Evolutionary conservation across 352 stramenopile genomes (phyloP).

Genomic region (Globisporangium viniferum): DNA sequence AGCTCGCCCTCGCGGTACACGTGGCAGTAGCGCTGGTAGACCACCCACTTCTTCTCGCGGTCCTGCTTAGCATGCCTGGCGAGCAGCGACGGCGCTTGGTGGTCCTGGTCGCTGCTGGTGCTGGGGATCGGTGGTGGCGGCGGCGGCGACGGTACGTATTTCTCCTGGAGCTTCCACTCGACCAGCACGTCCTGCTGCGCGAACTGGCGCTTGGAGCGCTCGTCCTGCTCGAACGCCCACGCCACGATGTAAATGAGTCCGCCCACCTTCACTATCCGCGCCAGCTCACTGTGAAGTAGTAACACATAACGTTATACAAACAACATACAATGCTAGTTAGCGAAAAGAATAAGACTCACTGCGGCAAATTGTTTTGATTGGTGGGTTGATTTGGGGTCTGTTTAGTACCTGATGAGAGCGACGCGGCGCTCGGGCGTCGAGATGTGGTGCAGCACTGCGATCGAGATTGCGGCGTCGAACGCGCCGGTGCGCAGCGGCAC

Average conservation of each 20-base stretch:
- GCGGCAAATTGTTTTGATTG: no score
- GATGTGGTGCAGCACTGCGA: conserved; percentile 84
- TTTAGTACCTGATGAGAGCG: conserved; percentile 52
- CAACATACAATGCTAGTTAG: not conserved
- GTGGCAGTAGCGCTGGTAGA: conserved; percentile 84
- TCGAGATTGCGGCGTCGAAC: conserved; percentile 81
- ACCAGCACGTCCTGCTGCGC: conserved; percentile 81
- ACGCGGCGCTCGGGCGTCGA: conserved; percentile 71
- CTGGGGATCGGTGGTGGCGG: conserved; percentile 7
- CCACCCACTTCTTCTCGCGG: conserved; percentile 59
- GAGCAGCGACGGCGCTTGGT: not conserved
- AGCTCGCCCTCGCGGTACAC: conserved; percentile 74
- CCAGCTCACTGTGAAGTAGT: conserved; percentile 49
- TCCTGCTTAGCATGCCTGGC: conserved; percentile 39
- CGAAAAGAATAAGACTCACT: not conserved
- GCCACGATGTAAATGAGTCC: conserved; percentile 62
- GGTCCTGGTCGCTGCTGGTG: not conserved
- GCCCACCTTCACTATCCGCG: conserved; percentile 56
- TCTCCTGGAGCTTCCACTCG: conserved; percentile 86
- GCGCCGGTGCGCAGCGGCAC: conserved; percentile 49
- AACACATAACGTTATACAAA: not conserved
- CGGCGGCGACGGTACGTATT: conserved; percentile 58
- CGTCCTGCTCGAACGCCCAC: conserved; percentile 84
- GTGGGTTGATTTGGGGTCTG: not conserved
- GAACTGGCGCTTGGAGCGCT: conserved; percentile 72